A percentile compares a stretch with the other conserved stretches of the same genome.
phyloP scores from a whole-genome alignment of 305 asterid species.

The Fraxinus angustifolia region DNA sequence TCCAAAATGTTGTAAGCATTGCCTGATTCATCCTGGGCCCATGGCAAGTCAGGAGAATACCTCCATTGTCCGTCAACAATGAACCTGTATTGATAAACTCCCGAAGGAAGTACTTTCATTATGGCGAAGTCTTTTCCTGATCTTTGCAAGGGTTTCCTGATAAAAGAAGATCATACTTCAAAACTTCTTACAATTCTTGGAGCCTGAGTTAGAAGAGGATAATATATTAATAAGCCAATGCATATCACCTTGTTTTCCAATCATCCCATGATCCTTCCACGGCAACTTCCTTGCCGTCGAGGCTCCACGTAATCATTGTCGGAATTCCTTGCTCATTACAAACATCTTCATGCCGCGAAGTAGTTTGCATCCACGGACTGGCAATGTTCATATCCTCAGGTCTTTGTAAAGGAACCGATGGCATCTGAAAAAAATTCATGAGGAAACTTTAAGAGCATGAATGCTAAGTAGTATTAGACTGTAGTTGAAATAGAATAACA shows the following conservation, averaged over 20 bases:
- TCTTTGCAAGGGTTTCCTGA: constrained; percentile 70
- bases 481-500: neutral
- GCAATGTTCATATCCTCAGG: constrained; percentile 57
- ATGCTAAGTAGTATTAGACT: neutral
- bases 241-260: constrained; percentile 69
- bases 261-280: constrained; percentile 94
- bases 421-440: constrained; percentile 46
- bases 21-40: constrained; percentile 68
- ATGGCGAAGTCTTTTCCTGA: constrained; percentile 78
- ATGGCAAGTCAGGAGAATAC: constrained; percentile 66
- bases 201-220: neutral
- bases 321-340: constrained; percentile 57
- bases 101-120: constrained; percentile 74
- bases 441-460: constrained; percentile 7
- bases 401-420: constrained; percentile 65
- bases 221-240: neutral
- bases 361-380: constrained; percentile 59
- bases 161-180: constrained; percentile 12
- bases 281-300: constrained; percentile 67
- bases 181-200: constrained; percentile 19
- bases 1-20: constrained; percentile 68
- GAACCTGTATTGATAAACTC: constrained; percentile 74
- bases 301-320: constrained; percentile 73
- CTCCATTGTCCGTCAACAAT: constrained; percentile 71
- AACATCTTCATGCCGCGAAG: constrained; percentile 45